A percentile compares a stretch with the other conserved stretches of the same genome.
Conservation (phyloP, 345 rosid genomes). For the Diplotaxis tenuifolia region DNA sequence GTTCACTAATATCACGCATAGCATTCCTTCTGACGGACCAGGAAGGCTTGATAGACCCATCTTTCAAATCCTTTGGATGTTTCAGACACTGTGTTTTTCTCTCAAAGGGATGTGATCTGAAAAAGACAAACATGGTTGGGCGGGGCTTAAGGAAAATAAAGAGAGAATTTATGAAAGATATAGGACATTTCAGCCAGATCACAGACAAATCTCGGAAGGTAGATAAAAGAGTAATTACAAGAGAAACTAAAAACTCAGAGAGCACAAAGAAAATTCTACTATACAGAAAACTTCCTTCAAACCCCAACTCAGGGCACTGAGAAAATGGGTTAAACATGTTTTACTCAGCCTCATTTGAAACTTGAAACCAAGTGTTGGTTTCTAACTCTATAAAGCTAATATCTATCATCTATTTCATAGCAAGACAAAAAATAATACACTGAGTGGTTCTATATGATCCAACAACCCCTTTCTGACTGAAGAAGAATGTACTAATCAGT, state of each 20-base stretch:
- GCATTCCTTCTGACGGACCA: constrained; percentile 85
- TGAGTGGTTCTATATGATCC: background rate
- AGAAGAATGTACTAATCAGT: background rate
- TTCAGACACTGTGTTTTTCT: background rate
- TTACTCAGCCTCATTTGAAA: background rate
- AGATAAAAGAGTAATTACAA: background rate
- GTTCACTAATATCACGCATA: constrained; percentile 72
- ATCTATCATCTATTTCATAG: background rate
- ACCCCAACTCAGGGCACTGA: background rate
- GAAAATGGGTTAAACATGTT: background rate
- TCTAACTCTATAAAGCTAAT: background rate
- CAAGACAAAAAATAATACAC: background rate
- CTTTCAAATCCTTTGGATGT: constrained; percentile 10
- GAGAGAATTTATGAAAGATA: background rate
- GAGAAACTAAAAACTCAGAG: background rate
- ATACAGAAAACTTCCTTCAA: background rate
- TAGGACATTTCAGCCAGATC: background rate
- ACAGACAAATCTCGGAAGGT: background rate
- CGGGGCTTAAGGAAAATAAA: background rate
- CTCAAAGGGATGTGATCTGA: constrained; percentile 30
- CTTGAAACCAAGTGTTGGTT: background rate
- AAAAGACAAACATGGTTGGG: constrained; percentile 8
- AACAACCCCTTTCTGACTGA: background rate
- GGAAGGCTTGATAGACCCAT: constrained; percentile 94
- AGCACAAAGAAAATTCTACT: background rate